These are phyloP conservation scores for Chenopodium formosanum DNA, from an alignment of 148 eudicot genomes.

Conservation along the genomic window DNA sequence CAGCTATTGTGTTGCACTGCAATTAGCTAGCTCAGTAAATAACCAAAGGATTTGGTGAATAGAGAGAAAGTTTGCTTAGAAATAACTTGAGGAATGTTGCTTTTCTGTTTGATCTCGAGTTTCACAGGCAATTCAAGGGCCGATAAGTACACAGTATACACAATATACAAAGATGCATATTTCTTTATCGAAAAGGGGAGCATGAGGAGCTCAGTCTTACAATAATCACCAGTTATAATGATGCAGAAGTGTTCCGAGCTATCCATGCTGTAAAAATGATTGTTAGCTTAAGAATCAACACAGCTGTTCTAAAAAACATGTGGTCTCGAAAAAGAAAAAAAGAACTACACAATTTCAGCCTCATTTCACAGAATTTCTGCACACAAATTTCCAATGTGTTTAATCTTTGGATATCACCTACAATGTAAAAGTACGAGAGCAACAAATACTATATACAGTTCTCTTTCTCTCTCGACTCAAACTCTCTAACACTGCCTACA, in stretches of 20 bases:
- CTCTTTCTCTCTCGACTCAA: conserved; percentile 60
- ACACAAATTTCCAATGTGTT: neutral
- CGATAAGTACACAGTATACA: neutral
- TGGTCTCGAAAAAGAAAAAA: neutral
- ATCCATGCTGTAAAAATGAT: conserved; percentile 6
- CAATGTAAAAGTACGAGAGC: conserved; percentile 7
- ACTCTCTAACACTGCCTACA: conserved; percentile 66
- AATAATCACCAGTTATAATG: conserved; percentile 15
- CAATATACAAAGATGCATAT: neutral
- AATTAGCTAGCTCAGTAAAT: no score
- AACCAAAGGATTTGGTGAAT: no score
- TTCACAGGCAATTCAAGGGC: neutral
- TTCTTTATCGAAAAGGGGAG: conserved; percentile 13
- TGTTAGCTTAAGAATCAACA: conserved; percentile 3
- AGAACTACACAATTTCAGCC: conserved; percentile 9
- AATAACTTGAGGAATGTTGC: neutral
- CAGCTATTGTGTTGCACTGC: no score
- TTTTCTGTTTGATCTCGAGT: neutral
- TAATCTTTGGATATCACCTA: neutral
- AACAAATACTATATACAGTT: conserved; percentile 39
- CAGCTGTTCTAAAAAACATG: neutral
- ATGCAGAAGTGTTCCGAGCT: conserved; percentile 2
- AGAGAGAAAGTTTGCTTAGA: no score
- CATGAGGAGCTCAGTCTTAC: conserved; percentile 7
- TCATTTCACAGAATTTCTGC: conserved; percentile 17